phyloP scores from a whole-genome alignment of 208 protist genomes.

The Crithidia brevicula region DNA sequence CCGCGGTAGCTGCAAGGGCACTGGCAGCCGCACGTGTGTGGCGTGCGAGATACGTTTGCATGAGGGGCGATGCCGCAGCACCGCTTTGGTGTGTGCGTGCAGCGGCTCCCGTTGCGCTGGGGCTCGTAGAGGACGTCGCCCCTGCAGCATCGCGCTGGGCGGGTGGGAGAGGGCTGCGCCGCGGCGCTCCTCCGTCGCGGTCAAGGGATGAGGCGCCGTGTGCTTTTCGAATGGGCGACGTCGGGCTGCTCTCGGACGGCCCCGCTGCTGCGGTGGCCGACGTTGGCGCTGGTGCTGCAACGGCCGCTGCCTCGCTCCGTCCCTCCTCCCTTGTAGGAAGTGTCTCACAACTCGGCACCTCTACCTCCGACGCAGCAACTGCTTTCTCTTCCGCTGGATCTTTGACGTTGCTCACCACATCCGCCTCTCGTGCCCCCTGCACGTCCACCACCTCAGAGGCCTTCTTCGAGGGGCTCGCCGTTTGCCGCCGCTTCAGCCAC shows the following conservation, averaged over 20 bases:
- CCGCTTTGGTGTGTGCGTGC: background rate
- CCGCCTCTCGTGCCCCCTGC: background rate
- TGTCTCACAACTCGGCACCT: too few species aligned
- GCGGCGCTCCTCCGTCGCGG: background rate
- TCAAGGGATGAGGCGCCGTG: background rate
- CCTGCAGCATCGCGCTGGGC: background rate
- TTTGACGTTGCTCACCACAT: background rate
- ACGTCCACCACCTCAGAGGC: background rate
- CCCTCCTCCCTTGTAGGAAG: background rate
- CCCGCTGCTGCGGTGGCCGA: background rate
- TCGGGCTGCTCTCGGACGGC: background rate
- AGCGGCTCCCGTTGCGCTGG: background rate
- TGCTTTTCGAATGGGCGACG: background rate
- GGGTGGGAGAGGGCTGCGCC: background rate
- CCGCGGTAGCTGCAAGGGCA: background rate
- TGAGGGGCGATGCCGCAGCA: background rate
- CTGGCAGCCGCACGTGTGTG: slow-evolving; percentile 7
- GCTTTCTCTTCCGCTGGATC: background rate
- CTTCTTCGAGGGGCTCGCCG: background rate
- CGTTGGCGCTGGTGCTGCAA: background rate
- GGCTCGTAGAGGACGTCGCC: background rate
- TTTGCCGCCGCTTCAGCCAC: slow-evolving; percentile 11
- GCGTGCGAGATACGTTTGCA: slow-evolving; percentile 14
- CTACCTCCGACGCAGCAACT: background rate
- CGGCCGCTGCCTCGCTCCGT: too few species aligned